Evolutionary conservation across 306 rosid species (phyloP).

Genomic region (Cucurbita pepo): DNA sequence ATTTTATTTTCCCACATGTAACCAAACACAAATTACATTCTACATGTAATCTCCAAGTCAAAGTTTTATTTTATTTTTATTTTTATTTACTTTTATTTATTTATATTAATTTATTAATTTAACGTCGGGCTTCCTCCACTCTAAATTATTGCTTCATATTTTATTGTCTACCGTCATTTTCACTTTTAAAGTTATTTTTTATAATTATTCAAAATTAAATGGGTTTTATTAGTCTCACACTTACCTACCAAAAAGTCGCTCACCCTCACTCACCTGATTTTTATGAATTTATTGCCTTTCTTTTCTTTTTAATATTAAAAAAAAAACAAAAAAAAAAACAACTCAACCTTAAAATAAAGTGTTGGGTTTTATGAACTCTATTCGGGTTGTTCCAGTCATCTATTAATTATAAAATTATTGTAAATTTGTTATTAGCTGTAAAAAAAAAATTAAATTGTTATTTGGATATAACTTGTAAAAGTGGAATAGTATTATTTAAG

Average conservation of each 20-base stretch:
- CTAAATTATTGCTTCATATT: not conserved
- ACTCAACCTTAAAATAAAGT: too few species aligned
- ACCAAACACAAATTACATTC: not conserved
- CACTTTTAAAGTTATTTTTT: not conserved
- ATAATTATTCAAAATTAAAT: not conserved
- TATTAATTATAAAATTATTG: too few species aligned
- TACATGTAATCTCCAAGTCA: not conserved
- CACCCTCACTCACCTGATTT: not conserved
- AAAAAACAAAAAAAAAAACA: too few species aligned
- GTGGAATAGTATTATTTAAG: too few species aligned
- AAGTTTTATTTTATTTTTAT: too few species aligned
- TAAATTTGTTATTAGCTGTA: too few species aligned
- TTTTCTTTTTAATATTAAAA: not conserved
- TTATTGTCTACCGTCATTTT: not conserved
- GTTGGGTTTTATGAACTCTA: too few species aligned
- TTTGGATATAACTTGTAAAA: too few species aligned
- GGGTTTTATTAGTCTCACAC: not conserved
- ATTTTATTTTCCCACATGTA: not conserved
- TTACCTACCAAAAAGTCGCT: not conserved
- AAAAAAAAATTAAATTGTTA: too few species aligned
- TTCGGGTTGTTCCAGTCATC: too few species aligned
- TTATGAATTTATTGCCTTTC: not conserved
- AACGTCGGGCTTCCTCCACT: not conserved
- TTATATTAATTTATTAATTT: not conserved
- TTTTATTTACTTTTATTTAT: not conserved